Evolutionary conservation across 352 stramenopile species (phyloP).

Genomic region (Albugo laibachii): DNA sequence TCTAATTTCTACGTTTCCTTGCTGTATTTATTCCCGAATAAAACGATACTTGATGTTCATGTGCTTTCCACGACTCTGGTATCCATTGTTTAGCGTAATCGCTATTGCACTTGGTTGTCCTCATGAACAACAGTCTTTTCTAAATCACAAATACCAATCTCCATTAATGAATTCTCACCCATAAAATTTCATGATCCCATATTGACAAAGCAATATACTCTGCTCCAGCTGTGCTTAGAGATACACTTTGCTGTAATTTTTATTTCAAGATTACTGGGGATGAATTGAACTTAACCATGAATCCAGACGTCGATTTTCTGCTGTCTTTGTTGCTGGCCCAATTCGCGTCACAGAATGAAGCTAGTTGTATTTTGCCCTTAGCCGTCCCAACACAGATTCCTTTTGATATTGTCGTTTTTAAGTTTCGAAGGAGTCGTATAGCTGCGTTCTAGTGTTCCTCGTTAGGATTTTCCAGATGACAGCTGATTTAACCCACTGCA

Average conservation of each 20-base stretch:
- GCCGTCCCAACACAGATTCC: neutral
- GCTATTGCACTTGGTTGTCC: too few species aligned
- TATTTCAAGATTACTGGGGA: neutral
- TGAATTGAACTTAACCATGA: neutral
- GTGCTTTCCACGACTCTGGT: neutral
- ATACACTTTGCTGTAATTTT: neutral
- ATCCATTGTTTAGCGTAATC: too few species aligned
- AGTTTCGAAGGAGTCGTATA: neutral
- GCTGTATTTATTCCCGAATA: neutral
- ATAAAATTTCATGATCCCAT: neutral
- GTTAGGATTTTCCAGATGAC: neutral
- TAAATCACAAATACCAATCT: too few species aligned
- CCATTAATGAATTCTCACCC: too few species aligned
- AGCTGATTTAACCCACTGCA: neutral
- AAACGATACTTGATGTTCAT: neutral
- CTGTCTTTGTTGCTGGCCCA: neutral
- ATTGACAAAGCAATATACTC: neutral
- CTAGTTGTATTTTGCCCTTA: neutral
- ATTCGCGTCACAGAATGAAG: neutral
- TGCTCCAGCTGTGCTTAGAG: neutral
- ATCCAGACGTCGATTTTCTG: neutral
- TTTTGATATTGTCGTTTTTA: neutral
- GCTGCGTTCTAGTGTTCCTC: neutral
- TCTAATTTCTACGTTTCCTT: neutral
- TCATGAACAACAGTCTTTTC: too few species aligned